Conservation (phyloP, 305 asterid genomes). For the Lippia alba region DNA sequence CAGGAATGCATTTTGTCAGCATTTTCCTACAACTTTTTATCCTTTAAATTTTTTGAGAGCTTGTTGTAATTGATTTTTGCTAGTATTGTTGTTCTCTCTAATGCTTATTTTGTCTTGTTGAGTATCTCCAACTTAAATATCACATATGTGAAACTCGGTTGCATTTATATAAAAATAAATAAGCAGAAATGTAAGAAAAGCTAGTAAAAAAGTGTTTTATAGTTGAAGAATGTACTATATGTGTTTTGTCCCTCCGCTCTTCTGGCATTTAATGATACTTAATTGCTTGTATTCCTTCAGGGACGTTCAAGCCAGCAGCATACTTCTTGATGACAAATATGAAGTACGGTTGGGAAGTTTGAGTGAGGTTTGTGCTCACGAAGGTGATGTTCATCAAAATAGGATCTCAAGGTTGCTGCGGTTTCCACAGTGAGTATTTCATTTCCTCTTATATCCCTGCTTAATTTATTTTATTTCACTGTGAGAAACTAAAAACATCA, state of each 20-base stretch:
- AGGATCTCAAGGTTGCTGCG: constrained; percentile 77
- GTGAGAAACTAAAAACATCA: neutral
- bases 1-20: constrained; percentile 20
- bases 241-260: constrained; percentile 4
- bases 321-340: constrained; percentile 86
- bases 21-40: neutral
- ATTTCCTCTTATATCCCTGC: constrained; percentile 20
- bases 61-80: no score
- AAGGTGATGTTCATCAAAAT: constrained; percentile 67
- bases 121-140: no score
- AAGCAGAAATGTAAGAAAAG: no score
- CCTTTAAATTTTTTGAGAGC: neutral
- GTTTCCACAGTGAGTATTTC: constrained; percentile 73
- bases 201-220: no score
- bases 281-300: constrained; percentile 47
- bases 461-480: neutral
- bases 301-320: constrained; percentile 94
- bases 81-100: no score
- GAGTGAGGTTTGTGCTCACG: constrained; percentile 84
- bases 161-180: no score
- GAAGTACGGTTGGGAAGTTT: constrained; percentile 94
- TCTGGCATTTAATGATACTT: constrained; percentile 23
- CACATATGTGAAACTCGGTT: no score
- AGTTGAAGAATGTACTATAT: neutral
- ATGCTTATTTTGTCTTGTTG: no score